A percentile compares a stretch with the other conserved stretches of the same genome.
phyloP scores from a whole-genome alignment of 139 green algal species.

The Coelastrella sp. region DNA sequence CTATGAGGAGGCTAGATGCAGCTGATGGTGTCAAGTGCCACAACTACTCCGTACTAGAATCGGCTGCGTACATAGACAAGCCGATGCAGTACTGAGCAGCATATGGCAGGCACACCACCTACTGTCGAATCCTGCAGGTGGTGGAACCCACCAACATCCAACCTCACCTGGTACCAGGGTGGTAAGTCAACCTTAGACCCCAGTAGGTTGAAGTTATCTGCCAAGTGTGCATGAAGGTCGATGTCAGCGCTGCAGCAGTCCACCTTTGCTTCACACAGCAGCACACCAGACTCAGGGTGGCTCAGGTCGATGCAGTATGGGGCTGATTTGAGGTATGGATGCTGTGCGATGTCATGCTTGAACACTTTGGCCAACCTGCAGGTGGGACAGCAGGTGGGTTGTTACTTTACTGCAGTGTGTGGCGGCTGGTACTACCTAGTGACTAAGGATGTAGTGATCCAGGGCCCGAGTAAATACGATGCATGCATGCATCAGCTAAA shows the following conservation, averaged over 20 bases:
- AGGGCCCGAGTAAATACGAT: not conserved
- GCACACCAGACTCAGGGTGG: not conserved
- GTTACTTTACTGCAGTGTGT: no score
- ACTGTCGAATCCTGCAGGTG: no score
- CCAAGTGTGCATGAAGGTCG: not conserved
- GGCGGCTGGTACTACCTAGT: not conserved
- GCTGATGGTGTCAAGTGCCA: no score
- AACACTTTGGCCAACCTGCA: conserved; percentile 13
- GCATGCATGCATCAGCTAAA: no score
- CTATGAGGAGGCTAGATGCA: no score
- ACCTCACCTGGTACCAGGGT: conserved; percentile 29
- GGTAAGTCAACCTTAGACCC: not conserved
- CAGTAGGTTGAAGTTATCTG: not conserved
- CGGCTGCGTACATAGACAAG: no score
- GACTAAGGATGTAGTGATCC: not conserved
- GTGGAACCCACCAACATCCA: no score
- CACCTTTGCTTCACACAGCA: conserved; percentile 15
- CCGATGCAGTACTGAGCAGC: no score
- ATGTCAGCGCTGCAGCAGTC: not conserved
- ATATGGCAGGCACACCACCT: no score
- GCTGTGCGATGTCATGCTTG: not conserved
- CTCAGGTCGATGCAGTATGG: conserved; percentile 30
- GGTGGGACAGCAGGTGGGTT: not conserved
- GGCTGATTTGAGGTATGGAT: conserved; percentile 9
- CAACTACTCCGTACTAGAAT: no score